Evolutionary conservation across 2,329 filamentous ascomycete species (phyloP), one percentile per base, ranked within the genome.

Genomic region (Tolypocladium inflatum): DNA sequence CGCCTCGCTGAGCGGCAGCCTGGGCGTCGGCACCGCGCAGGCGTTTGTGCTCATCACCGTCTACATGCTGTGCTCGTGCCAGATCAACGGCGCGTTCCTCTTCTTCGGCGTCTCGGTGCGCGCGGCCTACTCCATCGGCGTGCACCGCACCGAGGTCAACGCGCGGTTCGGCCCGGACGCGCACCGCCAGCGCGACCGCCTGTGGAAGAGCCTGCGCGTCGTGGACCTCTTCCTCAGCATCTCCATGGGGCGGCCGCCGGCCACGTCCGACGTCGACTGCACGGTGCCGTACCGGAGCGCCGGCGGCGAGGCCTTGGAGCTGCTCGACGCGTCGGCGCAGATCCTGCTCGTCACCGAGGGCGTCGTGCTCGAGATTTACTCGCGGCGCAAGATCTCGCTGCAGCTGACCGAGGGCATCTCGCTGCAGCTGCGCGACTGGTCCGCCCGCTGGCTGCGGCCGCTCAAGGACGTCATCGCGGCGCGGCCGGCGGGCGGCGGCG

Each of bases 71-170:
- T 76, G 77, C 35, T 75, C 79, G 4, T 81, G 78, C 56, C 80
- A 82, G 63, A 80, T 82, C 64, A 82, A 81, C 58, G 78, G 78
- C 1, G 78, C 78, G 0, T 83, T 81, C 54, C 65, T 83, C 2
- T 79, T 81, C 65, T 81, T 82, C 21, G 80, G 80, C 9, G 76
- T 81, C 8, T 78, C 79, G 0, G 79, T 76, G 0, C 73, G 80
- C 2, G 78, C 80, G 0, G 79, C 79, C 0, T 81, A 82, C 58
- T 78, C 79, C 0, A 76, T 82, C 17, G 80, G 80, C 0, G 68
- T 82, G 6, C 80, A 83, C 60, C 71, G 80, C 2, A 80, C 78
- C 1, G 79, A 81, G 55, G 78, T 82, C 26, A 83, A 82, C 60
- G 73, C 75, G 0, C 73, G 80, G 0, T 82, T 83, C 43, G 79